A percentile compares a stretch with the other conserved stretches of the same genome.
Conservation (phyloP, 148 eudicot species). For the Rhododendron williamsianum region DNA sequence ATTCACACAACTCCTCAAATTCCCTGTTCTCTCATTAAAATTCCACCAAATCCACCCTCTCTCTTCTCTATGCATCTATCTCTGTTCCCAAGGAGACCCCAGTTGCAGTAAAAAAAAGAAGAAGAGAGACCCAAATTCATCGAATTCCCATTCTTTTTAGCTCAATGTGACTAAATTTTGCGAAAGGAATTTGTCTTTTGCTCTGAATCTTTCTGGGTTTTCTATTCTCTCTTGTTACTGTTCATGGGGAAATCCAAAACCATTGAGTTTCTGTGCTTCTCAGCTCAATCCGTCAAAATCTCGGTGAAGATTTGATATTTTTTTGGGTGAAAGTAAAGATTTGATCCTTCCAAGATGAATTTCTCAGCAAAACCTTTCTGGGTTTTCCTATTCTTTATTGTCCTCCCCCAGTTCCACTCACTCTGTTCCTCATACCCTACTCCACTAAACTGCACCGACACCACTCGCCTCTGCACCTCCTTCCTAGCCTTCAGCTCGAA, state of each 20-base stretch:
- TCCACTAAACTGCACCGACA: conserved; percentile 75
- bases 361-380: neutral
- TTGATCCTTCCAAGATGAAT: conserved; percentile 8
- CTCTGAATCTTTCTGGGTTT: neutral
- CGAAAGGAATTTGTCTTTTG: neutral
- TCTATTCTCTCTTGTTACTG: neutral
- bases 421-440: conserved; percentile 23
- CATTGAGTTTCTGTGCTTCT: neutral
- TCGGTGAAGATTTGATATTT: neutral
- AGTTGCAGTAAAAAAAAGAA: neutral
- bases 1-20: neutral
- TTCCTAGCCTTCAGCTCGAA: conserved; percentile 59
- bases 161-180: neutral
- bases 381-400: neutral
- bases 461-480: conserved; percentile 63
- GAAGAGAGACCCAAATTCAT: neutral
- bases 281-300: neutral
- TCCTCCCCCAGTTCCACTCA: conserved; percentile 6
- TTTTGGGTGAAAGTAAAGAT: neutral
- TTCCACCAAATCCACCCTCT: neutral
- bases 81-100: neutral
- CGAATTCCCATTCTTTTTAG: neutral
- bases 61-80: neutral
- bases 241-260: neutral
- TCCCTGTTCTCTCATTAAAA: neutral